These are phyloP conservation scores for Discostella pseudostelligera DNA, from an alignment of 108 stramenopile species.

Conservation along the genomic window DNA sequence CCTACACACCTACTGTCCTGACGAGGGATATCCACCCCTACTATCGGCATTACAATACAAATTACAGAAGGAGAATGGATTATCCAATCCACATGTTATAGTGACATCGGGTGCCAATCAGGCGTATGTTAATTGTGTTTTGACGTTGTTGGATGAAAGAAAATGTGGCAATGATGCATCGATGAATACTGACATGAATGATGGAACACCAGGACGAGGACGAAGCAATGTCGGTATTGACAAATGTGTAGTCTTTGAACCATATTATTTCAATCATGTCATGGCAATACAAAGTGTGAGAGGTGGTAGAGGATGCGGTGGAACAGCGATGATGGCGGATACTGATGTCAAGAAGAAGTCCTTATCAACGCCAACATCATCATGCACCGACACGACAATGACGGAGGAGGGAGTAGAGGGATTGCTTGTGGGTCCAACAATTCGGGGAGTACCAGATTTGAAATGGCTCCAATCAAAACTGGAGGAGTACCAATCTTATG, in stretches of 20 bases:
- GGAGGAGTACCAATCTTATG: conserved; percentile 20
- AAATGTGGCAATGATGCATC: conserved; percentile 10
- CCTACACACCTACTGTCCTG: conserved; percentile 78
- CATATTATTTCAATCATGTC: conserved; percentile 95
- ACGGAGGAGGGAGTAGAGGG: conserved; percentile 22
- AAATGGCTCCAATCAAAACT: conserved; percentile 56
- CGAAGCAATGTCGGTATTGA: conserved; percentile 24
- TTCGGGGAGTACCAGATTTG: conserved; percentile 57
- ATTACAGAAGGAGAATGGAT: conserved; percentile 61
- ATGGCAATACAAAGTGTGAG: conserved; percentile 64
- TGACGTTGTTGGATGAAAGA: conserved; percentile 63
- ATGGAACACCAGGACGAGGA: conserved; percentile 21
- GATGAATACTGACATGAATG: no score
- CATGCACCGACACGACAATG: no score
- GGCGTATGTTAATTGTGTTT: conserved; percentile 85
- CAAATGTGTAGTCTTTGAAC: conserved; percentile 77
- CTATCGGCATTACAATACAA: conserved; percentile 50
- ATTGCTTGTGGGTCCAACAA: conserved; percentile 64
- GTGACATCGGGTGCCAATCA: conserved; percentile 95
- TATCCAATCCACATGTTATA: conserved; percentile 68
- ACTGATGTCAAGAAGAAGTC: conserved; percentile 16
- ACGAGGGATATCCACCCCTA: conserved; percentile 74
- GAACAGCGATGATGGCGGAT: neutral
- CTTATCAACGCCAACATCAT: no score
- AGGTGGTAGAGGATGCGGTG: conserved; percentile 18